Evolutionary conservation across 78 protist species (phyloP), one percentile per base, ranked within the genome.

Genomic region (Acrasis kona): DNA sequence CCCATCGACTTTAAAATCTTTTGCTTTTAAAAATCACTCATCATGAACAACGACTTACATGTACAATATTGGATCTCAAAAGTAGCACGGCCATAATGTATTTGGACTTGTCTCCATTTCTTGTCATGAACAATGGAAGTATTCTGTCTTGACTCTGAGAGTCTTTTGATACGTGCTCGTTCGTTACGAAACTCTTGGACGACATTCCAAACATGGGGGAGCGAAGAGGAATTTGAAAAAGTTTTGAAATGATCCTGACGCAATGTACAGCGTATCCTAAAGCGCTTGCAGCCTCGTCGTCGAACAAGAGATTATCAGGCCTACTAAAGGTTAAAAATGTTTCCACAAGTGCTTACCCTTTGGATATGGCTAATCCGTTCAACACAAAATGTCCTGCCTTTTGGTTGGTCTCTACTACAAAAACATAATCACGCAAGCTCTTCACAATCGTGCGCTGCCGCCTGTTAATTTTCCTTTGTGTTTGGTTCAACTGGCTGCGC

Each of bases 231-330:
- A 74, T 31, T 5, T 61, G 73, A 40, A 39, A 74, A 10, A 74
- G 34, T 12, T 7, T 42, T 28, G 78, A 74, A 32, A 74, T 29
- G 7, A 74, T 39, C 41, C 30, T 32, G 7, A 74, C 30, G 36
- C 65, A 65, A 61, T 74, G 78, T 28, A 70, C 72, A 29, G 64
- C 70, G 8, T 74, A 74, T 7, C 78, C 78, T 5, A 74, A 61
- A 12, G 76, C 68, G 29, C 76, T 65, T 27, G 78, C 78, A 7
- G 78, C 78, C 8, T 41, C 65, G 8, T 74, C 78, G 36, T 74
- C 68, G 65, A 7, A 7, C 8, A 58, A 5, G n/a, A 10, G 74
- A 40, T n/a, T 19, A 10, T 10, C 71, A n/a, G 27, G 12, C n/a
- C 39, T 70, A 58, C n/a, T 5, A 29, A 70, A 58, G n/a, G n/a